Conservation (phyloP, 768 basidiomycete species). For the Pisolithus marmoratus region DNA sequence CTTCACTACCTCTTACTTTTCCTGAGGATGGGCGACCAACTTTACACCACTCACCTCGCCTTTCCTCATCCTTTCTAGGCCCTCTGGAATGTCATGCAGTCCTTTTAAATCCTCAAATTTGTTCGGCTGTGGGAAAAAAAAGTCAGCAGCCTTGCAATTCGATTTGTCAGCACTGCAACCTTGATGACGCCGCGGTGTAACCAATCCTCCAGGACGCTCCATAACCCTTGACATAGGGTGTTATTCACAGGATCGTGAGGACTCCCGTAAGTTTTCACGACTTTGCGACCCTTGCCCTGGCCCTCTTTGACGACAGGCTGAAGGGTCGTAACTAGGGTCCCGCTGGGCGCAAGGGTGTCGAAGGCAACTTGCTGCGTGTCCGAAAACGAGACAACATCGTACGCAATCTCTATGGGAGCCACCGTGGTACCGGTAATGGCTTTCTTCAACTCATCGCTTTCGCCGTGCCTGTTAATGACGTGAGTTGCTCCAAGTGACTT, state of each 20-base stretch:
- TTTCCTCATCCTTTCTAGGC: conserved; percentile 30
- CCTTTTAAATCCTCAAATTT: conserved; percentile 39
- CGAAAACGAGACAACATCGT: conserved; percentile 27
- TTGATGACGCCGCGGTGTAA: conserved; percentile 21
- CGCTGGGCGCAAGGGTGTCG: conserved; percentile 28
- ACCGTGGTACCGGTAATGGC: conserved; percentile 22
- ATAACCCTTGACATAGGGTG: conserved; percentile 10
- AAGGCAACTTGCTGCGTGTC: conserved; percentile 33
- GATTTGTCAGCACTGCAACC: conserved; percentile 5
- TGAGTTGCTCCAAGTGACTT: conserved; percentile 36
- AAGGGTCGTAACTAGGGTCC: conserved; percentile 27
- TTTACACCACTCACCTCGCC: conserved; percentile 40
- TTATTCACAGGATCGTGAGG: conserved; percentile 17
- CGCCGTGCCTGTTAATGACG: conserved; percentile 30
- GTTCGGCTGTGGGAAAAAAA: conserved; percentile 28
- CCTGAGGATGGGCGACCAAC: conserved; percentile 37
- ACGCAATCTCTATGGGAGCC: conserved; percentile 15
- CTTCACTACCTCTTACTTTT: conserved; percentile 23
- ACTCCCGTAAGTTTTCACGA: conserved; percentile 19
- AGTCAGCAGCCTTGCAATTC: background rate
- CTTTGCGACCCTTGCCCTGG: conserved; percentile 13
- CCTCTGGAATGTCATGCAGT: conserved; percentile 31
- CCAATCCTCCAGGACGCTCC: conserved; percentile 21
- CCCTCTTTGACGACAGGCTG: conserved; percentile 17
- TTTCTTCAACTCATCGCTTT: conserved; percentile 9